phyloP scores from a whole-genome alignment of 164 flowering plant species.

The Nelumbo lutea region DNA sequence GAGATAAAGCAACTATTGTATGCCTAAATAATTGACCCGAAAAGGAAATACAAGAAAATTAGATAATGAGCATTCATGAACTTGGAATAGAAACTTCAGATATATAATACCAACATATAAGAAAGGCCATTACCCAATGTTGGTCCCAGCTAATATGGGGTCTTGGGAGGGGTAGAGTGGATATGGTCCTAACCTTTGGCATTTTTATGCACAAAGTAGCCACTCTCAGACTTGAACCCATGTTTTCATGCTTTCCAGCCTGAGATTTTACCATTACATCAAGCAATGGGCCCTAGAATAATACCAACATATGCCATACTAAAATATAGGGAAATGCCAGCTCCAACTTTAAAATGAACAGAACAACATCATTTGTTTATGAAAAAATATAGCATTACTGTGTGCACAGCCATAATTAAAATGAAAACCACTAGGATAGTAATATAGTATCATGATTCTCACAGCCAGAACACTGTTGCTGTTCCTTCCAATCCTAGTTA shows the following conservation, averaged over 20 bases:
- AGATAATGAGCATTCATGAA: neutral
- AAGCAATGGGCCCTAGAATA: neutral
- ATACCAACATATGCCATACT: neutral
- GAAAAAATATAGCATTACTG: neutral
- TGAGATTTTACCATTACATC: too few species aligned
- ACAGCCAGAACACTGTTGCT: constrained; percentile 76
- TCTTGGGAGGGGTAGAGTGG: too few species aligned
- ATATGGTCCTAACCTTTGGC: too few species aligned
- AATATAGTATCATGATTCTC: constrained; percentile 24
- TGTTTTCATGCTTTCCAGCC: too few species aligned
- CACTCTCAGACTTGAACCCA: too few species aligned
- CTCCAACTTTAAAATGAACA: neutral
- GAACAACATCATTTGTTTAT: neutral
- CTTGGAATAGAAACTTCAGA: too few species aligned
- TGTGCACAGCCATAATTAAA: neutral
- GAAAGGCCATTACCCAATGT: too few species aligned
- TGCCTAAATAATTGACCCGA: neutral
- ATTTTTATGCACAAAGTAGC: too few species aligned
- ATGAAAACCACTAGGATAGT: constrained; percentile 1
- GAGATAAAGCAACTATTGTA: too few species aligned
- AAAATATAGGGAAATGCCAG: neutral
- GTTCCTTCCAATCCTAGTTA: constrained; percentile 95
- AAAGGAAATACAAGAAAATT: neutral
- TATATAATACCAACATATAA: too few species aligned
- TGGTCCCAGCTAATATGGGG: too few species aligned